Conservation (phyloP, 306 rosid species). For the Corylus heterophylla region DNA sequence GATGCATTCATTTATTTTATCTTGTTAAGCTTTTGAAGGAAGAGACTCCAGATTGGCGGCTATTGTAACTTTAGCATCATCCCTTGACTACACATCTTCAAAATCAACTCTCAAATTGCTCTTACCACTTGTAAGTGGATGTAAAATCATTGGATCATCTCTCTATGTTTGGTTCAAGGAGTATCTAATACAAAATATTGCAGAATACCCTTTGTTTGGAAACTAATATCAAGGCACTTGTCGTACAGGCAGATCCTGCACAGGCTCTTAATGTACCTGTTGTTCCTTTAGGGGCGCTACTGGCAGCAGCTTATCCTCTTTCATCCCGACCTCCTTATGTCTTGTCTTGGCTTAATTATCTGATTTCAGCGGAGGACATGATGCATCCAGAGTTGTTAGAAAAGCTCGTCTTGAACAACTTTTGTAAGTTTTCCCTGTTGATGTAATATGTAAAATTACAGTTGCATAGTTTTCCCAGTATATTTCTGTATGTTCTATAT, state of each 20-base stretch:
- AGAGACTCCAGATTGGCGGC: conserved; percentile 81
- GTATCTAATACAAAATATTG: conserved; percentile 8
- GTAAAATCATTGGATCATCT: conserved; percentile 14
- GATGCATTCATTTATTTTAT: conserved; percentile 18
- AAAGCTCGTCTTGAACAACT: conserved; percentile 89
- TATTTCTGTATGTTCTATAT: neutral
- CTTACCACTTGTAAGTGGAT: conserved; percentile 83
- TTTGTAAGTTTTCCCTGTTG: conserved; percentile 62
- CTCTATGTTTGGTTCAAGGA: conserved; percentile 8
- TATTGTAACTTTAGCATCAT: conserved; percentile 88
- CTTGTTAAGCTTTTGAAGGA: conserved; percentile 67
- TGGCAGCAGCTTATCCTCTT: conserved; percentile 91
- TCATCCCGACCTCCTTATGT: conserved; percentile 79
- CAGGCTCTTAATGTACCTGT: conserved; percentile 93
- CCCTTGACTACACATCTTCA: conserved; percentile 91
- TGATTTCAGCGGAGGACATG: conserved; percentile 94
- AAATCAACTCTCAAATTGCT: conserved; percentile 83
- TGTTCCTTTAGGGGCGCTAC: conserved; percentile 83
- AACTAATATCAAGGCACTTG: conserved; percentile 40
- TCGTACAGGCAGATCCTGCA: conserved; percentile 95
- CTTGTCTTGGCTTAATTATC: conserved; percentile 73
- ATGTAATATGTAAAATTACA: conserved; percentile 11
- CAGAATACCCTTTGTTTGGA: conserved; percentile 18
- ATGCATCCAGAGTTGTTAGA: conserved; percentile 86
- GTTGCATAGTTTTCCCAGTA: neutral